Base-by-base conservation (phyloP, 2,329 filamentous ascomycete species). In the Atkinsonella hypoxylon region DNA sequence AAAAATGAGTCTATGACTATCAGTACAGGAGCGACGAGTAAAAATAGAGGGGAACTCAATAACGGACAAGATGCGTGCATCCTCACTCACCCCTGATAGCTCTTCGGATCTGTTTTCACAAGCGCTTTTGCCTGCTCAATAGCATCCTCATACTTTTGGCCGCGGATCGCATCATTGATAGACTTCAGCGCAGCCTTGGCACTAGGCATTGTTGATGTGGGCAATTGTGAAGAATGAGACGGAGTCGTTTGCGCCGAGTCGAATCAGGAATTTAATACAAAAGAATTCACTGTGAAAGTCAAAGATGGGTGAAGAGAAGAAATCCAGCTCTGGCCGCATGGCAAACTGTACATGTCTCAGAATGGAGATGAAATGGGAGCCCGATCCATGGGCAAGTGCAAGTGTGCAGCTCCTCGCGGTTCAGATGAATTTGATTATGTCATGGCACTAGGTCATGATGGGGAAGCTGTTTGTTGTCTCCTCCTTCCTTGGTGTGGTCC, bases 141-240 rank as follows among this genome's bases (percentile, higher is more conserved):
- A 42, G 85, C 89, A 61, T 86, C 82, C 53, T 85, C 83, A 71
- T 83, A 95, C 61, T 93, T 85, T 59, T 87, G 79, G 53, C 82
- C 77, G 62, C 88, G 86, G 57, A 95, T 77, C 45, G 85, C 83
- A 56, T 86, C 78, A 62, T 85, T 87, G 56, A 93, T 85, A 57
- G 83, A 81, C 71, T 95, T 95, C 59, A 96, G 74, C 53, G 83
- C 80, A 49, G 83, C 77, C 70, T 95, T 95, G 63, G 73, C 65
- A 55, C 66, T 67, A 41, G 75, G 73, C 76, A 79, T 79, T 41
- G 42, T 50, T 34, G 20, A 22, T 41, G 42, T 50, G 22, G 42
- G 32, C 48, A n/a, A 22, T 15, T 4, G 39, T 44, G 20, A 32
- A 20, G 48, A 40, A 20, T 26, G 17, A 30, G 32, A 38, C 31